Evolutionary conservation across 441 rosid genomes (phyloP).

Genomic region (Erodium moschatum): DNA sequence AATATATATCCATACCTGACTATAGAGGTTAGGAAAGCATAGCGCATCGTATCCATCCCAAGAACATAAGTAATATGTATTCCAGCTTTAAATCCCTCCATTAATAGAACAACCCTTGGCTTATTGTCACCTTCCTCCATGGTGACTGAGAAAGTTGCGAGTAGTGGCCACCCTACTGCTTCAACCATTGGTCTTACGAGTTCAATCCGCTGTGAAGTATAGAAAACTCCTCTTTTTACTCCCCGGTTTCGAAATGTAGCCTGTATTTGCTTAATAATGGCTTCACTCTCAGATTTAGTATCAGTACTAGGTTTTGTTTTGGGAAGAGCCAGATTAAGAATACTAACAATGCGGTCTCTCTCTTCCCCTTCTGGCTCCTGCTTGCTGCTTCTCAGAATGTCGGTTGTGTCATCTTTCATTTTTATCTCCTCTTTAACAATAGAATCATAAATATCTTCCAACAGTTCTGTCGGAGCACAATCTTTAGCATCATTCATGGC

Average conservation of each 20-base stretch:
- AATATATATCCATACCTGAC: slow-evolving; percentile 50
- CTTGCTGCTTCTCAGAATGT: slow-evolving; percentile 46
- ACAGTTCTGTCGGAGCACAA: slow-evolving; percentile 75
- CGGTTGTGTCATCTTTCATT: slow-evolving; percentile 73
- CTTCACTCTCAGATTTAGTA: slow-evolving; percentile 80
- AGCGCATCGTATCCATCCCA: slow-evolving; percentile 99
- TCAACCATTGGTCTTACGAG: slow-evolving; percentile 96
- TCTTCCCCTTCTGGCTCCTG: slow-evolving; percentile 87
- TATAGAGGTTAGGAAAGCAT: slow-evolving; percentile 93
- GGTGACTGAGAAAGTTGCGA: slow-evolving; percentile 95
- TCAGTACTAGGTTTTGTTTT: slow-evolving; percentile 61
- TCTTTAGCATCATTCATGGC: slow-evolving; percentile 72
- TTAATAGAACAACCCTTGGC: slow-evolving; percentile 79
- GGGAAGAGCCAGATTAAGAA: slow-evolving; percentile 91
- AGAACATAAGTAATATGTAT: slow-evolving; percentile 81
- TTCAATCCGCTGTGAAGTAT: slow-evolving; percentile 65
- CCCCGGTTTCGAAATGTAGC: slow-evolving; percentile 84
- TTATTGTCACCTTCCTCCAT: slow-evolving; percentile 99
- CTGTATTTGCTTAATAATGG: slow-evolving; percentile 85
- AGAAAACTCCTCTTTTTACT: slow-evolving; percentile 83
- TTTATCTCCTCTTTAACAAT: slow-evolving; percentile 93
- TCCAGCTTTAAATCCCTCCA: slow-evolving; percentile 99
- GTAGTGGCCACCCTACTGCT: slow-evolving; percentile 98
- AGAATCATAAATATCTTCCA: slow-evolving; percentile 94
- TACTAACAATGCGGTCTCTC: slow-evolving; percentile 76